Evolutionary conservation across 306 rosid genomes (phyloP).

Genomic region (Corylus heterophylla): DNA sequence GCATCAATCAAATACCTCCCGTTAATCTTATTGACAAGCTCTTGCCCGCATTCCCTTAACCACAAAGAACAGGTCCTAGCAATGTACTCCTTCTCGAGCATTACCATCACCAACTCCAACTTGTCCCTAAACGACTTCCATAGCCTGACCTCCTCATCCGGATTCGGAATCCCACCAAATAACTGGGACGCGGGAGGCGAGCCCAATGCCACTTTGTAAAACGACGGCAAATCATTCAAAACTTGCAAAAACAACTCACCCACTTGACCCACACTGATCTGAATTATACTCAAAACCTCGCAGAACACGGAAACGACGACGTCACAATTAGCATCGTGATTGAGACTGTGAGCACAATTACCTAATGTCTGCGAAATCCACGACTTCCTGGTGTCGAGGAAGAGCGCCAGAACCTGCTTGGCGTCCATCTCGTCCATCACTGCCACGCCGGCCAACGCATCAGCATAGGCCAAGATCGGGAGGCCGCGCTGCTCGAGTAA

Average conservation of each 20-base stretch:
- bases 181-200: conserved; percentile 88
- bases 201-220: conserved; percentile 69
- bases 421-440: conserved; percentile 81
- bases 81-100: conserved; percentile 71
- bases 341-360: conserved; percentile 34
- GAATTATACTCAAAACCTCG: conserved; percentile 79
- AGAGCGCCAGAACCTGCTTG: conserved; percentile 58
- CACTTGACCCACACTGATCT: conserved; percentile 89
- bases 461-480: conserved; percentile 58
- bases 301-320: conserved; percentile 71
- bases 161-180: conserved; percentile 95
- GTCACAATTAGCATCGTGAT: conserved; percentile 38
- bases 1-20: conserved; percentile 74
- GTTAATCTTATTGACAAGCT: conserved; percentile 60
- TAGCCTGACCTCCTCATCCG: conserved; percentile 93
- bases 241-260: conserved; percentile 93
- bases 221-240: conserved; percentile 86
- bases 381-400: conserved; percentile 77
- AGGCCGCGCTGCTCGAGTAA: conserved; percentile 76
- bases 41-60: conserved; percentile 73
- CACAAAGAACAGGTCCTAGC: conserved; percentile 71
- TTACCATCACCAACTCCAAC: conserved; percentile 62
- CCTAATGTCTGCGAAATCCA: conserved; percentile 67
- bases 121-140: conserved; percentile 88
- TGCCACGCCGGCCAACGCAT: conserved; percentile 83